Base-by-base conservation (phyloP, 192 early-diverging fungal genomes). In the Physocladia obscura region DNA sequence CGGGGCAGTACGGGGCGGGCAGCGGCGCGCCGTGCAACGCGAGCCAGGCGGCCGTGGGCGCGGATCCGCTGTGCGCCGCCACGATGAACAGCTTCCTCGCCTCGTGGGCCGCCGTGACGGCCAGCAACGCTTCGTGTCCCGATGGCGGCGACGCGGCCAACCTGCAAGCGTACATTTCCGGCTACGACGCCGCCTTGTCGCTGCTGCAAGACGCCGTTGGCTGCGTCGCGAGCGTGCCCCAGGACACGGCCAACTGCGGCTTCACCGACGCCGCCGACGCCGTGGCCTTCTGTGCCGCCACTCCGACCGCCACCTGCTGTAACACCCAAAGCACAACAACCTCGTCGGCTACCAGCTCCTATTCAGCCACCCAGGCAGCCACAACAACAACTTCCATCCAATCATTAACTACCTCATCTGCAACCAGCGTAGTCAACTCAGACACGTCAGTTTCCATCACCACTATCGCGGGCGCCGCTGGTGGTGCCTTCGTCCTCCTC, bases 51-150 rank as follows among this genome's bases (percentile, higher is more conserved):
- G 30, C 57, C 4, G 19, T 21, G 35, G 11, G 6, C 4, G 13
- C 30, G 19, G 13, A 31, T 11, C 30, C 35, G 30, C 29, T 65
- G 22, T 65, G 62, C 49, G 62, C 62, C n/a, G 26, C 62, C 17
- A 65, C 62, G 31, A 24, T 65, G 48, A 47, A 13, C 62, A 51
- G 11, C 21, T 65, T 30, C 30, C 32, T 51, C n/a, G 47, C 19
- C 19, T 22, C 49, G 22, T 65, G 44, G 48, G 11, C 8, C 26
- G 35, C 4, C 30, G 57, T 58, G 27, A 32, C 35, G 27, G 8
- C 26, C 19, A 32, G 35, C 21, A 29, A 24, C 57, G 30, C 19
- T 0, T 0, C 35, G 26, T 58, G 57, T 58, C 57, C 57, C 19
- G 30, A 11, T 32, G 57, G 26, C 13, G 11, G 11, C 35, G 21